phyloP scores from a whole-genome alignment of 2,329 filamentous ascomycete species.

The Geosmithia flava region DNA sequence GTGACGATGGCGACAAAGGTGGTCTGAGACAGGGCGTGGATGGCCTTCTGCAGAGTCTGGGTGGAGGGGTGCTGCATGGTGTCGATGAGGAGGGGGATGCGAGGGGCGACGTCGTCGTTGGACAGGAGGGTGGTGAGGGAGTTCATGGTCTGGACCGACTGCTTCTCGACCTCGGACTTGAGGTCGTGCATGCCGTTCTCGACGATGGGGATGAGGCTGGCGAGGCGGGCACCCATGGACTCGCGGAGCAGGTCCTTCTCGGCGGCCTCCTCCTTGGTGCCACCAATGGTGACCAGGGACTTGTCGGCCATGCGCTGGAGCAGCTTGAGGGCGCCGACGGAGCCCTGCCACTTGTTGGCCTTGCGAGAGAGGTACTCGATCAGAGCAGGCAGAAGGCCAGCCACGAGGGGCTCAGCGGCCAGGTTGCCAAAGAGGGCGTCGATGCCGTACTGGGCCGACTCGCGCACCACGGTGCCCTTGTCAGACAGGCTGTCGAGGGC shows the following conservation, averaged over 20 bases:
- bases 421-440: constrained; percentile 77
- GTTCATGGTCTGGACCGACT: constrained; percentile 85
- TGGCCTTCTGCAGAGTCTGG: constrained; percentile 84
- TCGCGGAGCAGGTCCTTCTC: constrained; percentile 86
- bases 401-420: constrained; percentile 69
- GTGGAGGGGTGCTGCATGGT: constrained; percentile 90
- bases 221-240: constrained; percentile 78
- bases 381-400: constrained; percentile 68
- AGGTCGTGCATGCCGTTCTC: constrained; percentile 94
- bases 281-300: constrained; percentile 71
- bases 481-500: constrained; percentile 81
- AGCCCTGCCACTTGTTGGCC: constrained; percentile 95
- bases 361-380: constrained; percentile 65
- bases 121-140: constrained; percentile 80
- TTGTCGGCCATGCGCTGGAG: constrained; percentile 92
- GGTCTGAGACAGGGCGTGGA: constrained; percentile 90
- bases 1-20: constrained; percentile 98
- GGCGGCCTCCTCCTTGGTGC: constrained; percentile 67
- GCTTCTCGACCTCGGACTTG: constrained; percentile 79
- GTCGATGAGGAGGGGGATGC: constrained; percentile 84
- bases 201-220: constrained; percentile 78
- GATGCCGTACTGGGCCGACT: constrained; percentile 87
- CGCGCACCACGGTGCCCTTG: constrained; percentile 78
- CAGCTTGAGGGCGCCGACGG: constrained; percentile 72
- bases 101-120: constrained; percentile 91